Evolutionary conservation across 345 rosid species (phyloP).

Genomic region (Brassica carinata): DNA sequence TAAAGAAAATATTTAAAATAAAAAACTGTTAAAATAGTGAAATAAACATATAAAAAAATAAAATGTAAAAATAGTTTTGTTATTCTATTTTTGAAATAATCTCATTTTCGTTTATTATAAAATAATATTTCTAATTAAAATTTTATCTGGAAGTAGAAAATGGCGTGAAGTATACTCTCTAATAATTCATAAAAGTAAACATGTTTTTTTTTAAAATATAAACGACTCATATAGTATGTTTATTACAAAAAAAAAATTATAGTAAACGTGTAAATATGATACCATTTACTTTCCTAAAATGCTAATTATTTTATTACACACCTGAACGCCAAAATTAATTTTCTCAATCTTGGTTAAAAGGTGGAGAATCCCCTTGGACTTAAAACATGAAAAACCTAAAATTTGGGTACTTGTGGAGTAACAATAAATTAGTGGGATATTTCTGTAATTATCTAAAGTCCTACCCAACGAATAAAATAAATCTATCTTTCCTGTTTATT

Average conservation of each 20-base stretch:
- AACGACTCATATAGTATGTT: not conserved
- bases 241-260: not conserved
- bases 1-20: not conserved
- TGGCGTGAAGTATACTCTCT: not conserved
- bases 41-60: not conserved
- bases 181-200: not conserved
- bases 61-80: not conserved
- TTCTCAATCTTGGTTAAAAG: not conserved
- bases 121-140: not conserved
- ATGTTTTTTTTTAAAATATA: not conserved
- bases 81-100: not conserved
- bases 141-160: not conserved
- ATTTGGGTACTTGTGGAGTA: not conserved
- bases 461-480: slow-evolving; percentile 1
- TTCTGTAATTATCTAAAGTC: not conserved
- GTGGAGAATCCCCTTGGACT: not conserved
- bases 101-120: not conserved
- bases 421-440: not conserved
- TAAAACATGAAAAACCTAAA: not conserved
- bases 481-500: not conserved
- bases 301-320: not conserved
- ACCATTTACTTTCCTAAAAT: not conserved
- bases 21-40: not conserved
- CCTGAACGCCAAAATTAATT: not conserved
- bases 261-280: not conserved